Evolutionary conservation across 257 asterid species (phyloP), one percentile per base, ranked within the genome.

Genomic region (Rhazya stricta): DNA sequence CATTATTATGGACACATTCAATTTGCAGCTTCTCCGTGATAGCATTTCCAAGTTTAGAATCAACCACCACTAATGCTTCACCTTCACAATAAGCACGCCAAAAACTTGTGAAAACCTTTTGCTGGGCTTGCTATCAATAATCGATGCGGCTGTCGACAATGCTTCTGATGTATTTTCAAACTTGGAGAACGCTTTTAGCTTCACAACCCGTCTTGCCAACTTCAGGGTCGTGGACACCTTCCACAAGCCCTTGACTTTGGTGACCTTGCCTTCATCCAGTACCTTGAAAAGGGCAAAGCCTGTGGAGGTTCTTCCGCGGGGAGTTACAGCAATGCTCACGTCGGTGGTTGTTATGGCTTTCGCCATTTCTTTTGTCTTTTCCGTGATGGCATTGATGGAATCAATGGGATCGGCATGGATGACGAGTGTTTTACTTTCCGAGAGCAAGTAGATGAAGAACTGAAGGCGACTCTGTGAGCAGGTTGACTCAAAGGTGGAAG

Each of bases 1-100:
- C 81, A 84, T 87, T 86, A 81, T 88, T 91, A 78, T 93, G 98
- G 65, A 91, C 91, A 79, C 97, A 93, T 16, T 91, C 98, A 72
- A 93, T 93, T 88, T 89, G 85, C 98, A 92, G 85, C 82, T 92
- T 92, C 83, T 92, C 97, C 77, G 89, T 92, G 74, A 92, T 90
- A 57, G 85, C 79, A 77, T 90, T 92, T 46, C 97, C 97, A 10
- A 92, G 92, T 73, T 90, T 90, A 8, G 97, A 90, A 84, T 92
- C 97, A 70, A 96, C 97, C 2, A 92, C 96, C 19, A 85, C 96
- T 67, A 89, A 76, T 27, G 85, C 74, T 75, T 89, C 92, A 10
- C 80, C 88, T 18, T 89, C 92, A 76, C 97, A 92, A 74, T 92
- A 96, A 27, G 81, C 75, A 6, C 90, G 91, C n/a, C 75, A 90